Percentiles rank a stretch among this genome's conserved stretches.
Conservation (phyloP, 768 basidiomycete species). For the Neoboletus magnificus region DNA sequence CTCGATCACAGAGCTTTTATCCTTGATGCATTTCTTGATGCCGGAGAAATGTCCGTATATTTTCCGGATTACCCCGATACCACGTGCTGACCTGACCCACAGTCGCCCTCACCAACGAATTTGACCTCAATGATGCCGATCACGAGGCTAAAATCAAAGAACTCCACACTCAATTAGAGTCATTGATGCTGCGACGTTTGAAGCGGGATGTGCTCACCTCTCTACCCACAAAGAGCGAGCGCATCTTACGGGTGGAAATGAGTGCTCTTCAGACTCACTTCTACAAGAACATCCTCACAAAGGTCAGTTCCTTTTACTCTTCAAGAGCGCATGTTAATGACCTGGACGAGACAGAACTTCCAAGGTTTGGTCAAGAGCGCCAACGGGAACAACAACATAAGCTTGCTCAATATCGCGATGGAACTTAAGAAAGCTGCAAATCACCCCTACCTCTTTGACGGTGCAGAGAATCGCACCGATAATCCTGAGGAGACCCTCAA, state of each 20-base stretch:
- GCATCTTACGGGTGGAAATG: constrained; percentile 97
- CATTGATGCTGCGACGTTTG: constrained; percentile 89
- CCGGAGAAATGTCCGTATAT: constrained; percentile 83
- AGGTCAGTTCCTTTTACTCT: constrained; percentile 42
- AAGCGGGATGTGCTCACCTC: constrained; percentile 97
- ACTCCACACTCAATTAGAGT: constrained; percentile 87
- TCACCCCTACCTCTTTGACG: constrained; percentile 97
- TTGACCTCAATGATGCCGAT: constrained; percentile 89
- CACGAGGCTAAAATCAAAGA: constrained; percentile 96
- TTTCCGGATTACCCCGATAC: not conserved
- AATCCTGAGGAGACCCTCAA: constrained; percentile 81
- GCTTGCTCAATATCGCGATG: constrained; percentile 97
- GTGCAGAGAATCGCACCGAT: constrained; percentile 69
- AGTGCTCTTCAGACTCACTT: constrained; percentile 93
- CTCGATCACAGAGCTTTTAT: constrained; percentile 69
- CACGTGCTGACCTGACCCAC: constrained; percentile 12
- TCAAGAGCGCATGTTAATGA: not conserved
- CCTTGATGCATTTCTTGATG: constrained; percentile 99
- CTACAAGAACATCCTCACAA: constrained; percentile 97
- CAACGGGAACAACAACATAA: constrained; percentile 86
- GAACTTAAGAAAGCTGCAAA: constrained; percentile 98
- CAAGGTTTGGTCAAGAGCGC: constrained; percentile 87
- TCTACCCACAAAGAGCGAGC: constrained; percentile 96
- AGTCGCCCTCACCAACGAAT: constrained; percentile 94
- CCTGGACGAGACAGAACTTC: constrained; percentile 65